These are phyloP conservation scores for Aspergillus clavatus DNA, from an alignment of 2,329 filamentous ascomycete species.

Conservation along the genomic window DNA sequence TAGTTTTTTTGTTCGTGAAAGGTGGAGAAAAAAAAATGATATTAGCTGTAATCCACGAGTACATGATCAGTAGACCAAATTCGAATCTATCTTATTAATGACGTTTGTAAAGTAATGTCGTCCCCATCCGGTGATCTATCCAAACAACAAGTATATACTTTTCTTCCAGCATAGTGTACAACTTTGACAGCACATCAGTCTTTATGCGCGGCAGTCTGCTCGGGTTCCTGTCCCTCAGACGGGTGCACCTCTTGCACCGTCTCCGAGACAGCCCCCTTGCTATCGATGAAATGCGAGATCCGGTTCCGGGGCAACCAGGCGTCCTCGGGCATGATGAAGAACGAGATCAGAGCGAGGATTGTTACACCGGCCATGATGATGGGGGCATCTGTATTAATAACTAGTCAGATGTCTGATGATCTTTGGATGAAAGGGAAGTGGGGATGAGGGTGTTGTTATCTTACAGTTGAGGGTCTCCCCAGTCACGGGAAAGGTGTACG, in stretches of 20 bases:
- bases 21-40: too few relatives aligned
- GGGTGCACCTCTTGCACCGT: constrained; percentile 25
- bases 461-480: constrained; percentile 44
- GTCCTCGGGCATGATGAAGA: constrained; percentile 46
- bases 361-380: constrained; percentile 50
- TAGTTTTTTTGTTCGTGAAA: too few relatives aligned
- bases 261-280: constrained; percentile 26
- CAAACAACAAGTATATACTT: too few relatives aligned
- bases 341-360: constrained; percentile 46
- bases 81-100: too few relatives aligned
- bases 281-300: constrained; percentile 43
- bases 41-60: too few relatives aligned
- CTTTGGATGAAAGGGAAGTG: background rate
- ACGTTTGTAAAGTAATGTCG: too few relatives aligned
- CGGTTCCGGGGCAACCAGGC: constrained; percentile 44
- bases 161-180: too few relatives aligned
- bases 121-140: too few relatives aligned
- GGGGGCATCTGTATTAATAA: constrained; percentile 38
- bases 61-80: too few relatives aligned
- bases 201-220: background rate
- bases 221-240: background rate
- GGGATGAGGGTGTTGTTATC: constrained; percentile 4
- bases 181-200: too few relatives aligned
- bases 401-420: background rate
- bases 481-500: constrained; percentile 44